Evolutionary conservation across 805 yeast species (phyloP), one percentile per base, ranked within the genome.

Genomic region (Saccharomycopsis synnaedendra): DNA sequence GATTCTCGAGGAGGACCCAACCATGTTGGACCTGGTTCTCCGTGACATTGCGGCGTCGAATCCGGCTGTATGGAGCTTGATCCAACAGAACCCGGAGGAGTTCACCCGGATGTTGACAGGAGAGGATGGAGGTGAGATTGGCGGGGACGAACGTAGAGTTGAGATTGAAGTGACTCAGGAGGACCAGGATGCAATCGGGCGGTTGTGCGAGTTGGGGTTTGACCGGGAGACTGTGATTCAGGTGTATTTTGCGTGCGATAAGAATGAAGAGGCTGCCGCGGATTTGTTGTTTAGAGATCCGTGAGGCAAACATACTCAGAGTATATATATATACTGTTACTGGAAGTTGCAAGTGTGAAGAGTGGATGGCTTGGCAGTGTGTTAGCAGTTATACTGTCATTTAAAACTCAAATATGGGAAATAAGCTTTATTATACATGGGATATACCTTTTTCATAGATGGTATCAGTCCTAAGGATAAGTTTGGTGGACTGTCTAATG

Each of bases 191-290:
- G 96, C 97, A n/a, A 85, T 93, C 55, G 73, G 74, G 54, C 78
- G 98, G 61, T 73, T 93, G 55, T 83, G 95, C 63, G 97, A 85
- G 64, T 72, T 93, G 55, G 98, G 98, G 0, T 93, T 93, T 59
- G 96, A 87, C 56, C 76, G 96, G 56, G 74, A 81, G 56, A 69
- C 83, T 49, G 98, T 85, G 41, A 78, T 88, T 52, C 96, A 89
- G 69, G 95, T 94, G 32, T 93, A 86, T 68, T 81, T 93, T 74
- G 97, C 97, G 39, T 93, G 98, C 66, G 98, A 93, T 60, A 90
- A 88, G 68, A 87, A 93, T 66, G 98, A 93, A 69, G 96, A 90
- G 69, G 76, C 86, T 58, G 88, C 98, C 40, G 98, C 97, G 28
- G 93, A 93, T 68, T 77, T 87, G 60, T 71, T 93, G 57, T 85